These are phyloP conservation scores for Acephala macrosclerotiorum DNA, from an alignment of 2,329 filamentous ascomycete genomes.

Conservation along the genomic window DNA sequence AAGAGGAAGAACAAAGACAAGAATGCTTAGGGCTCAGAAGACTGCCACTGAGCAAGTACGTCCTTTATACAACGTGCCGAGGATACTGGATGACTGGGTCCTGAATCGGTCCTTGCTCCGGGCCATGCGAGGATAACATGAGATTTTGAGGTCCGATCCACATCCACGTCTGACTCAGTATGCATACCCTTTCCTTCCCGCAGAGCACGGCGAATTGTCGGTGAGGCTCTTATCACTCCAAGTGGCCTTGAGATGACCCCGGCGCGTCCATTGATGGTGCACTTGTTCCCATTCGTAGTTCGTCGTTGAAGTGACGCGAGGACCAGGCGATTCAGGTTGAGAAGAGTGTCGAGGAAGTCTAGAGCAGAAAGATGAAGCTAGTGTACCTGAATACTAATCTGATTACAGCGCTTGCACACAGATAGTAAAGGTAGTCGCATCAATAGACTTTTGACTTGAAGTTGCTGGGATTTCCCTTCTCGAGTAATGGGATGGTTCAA, in stretches of 20 bases:
- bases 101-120: conserved; percentile 20
- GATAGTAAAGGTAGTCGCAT: background rate
- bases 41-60: background rate
- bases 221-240: conserved; percentile 21
- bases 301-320: too few species aligned
- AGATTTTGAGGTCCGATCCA: conserved; percentile 24
- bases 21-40: background rate
- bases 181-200: background rate
- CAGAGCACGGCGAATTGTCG: conserved; percentile 11
- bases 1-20: conserved; percentile 13
- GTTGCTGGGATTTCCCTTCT: background rate
- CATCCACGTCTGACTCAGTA: conserved; percentile 20
- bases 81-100: background rate
- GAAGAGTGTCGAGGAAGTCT: background rate
- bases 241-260: background rate
- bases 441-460: background rate
- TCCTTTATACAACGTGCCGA: background rate
- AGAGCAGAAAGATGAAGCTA: background rate
- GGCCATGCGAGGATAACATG: conserved; percentile 23
- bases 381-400: background rate
- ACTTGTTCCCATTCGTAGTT: background rate
- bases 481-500: background rate
- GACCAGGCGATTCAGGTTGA: background rate
- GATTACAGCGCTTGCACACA: background rate
- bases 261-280: background rate